Base-by-base conservation (phyloP, 441 rosid genomes). In the Dalechampia spathulata region DNA sequence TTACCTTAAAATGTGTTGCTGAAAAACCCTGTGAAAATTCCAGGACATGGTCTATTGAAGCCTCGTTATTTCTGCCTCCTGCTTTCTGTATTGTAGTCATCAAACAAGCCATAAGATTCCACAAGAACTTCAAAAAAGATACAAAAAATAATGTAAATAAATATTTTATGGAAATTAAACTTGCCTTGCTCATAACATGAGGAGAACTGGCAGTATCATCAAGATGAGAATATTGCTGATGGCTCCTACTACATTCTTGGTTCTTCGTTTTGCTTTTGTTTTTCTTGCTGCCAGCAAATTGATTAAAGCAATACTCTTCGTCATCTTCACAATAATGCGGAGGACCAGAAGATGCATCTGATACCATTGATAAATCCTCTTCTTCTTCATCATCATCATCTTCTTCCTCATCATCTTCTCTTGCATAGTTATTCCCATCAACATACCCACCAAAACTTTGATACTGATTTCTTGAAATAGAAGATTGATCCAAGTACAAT, bases 311-410 rank as follows among this genome's bases (percentile, higher is more conserved):
- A 8, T 43, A 30, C 40, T 58, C 78, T 13, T 56, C 63, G 13
- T 58, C 68, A 13, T 52, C 72, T 61, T 73, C 73, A 16, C 40
- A 49, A 58, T 60, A 72, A 54, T 73, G 72, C 16, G 86, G 82
- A 37, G 78, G 88, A 13, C 81, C 82, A 22, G 93, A 85, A 45
- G 89, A 85, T 7, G 93, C 93, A 70, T 85, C 93, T 10, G 89
- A 85, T 51, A 85, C 83, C 89, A 82, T 85, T 12, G 93, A 82
- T 55, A 77, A 72, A 49, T 78, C 75, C 61, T 72, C 87, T 43
- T 79, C 79, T 12, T 67, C 83, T 5, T 67, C 77, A 8, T 61
- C 78, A 30, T 57, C 55, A 16, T 52, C 42, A 32, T 30, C 34
- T 3, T 30, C 8, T 3, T 20, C 52, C 12, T 52, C 42, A 32